These are phyloP conservation scores for Zymoseptoria ardabiliae DNA, from an alignment of 2,329 filamentous ascomycete genomes.

Conservation along the genomic window DNA sequence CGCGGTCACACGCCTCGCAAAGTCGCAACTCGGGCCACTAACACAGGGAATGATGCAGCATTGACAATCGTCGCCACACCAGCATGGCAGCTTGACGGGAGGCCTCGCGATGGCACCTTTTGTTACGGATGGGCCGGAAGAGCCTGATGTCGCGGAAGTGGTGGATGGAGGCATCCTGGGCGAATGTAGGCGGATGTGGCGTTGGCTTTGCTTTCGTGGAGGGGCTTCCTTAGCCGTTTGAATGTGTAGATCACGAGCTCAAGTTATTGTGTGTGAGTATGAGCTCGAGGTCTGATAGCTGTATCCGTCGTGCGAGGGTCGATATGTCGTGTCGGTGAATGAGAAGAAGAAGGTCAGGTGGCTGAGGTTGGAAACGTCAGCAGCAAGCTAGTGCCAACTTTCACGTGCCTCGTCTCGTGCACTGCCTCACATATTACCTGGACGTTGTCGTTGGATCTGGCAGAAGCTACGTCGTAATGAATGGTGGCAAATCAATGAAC, in stretches of 20 bases:
- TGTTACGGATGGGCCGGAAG: constrained; percentile 14
- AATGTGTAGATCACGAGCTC: neutral
- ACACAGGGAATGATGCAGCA: constrained; percentile 19
- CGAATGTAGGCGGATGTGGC: neutral
- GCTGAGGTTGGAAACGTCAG: neutral
- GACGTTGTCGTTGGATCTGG: no score
- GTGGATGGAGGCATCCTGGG: constrained; percentile 26
- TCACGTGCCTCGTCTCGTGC: neutral
- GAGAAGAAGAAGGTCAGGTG: neutral
- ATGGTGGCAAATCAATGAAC: no score
- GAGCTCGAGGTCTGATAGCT: neutral
- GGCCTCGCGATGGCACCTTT: constrained; percentile 16
- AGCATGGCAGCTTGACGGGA: constrained; percentile 28
- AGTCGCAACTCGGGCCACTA: neutral
- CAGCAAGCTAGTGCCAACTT: constrained; percentile 1
- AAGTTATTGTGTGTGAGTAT: neutral
- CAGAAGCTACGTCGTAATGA: no score
- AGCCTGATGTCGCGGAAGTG: constrained; percentile 13
- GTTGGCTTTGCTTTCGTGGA: neutral
- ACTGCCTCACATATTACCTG: neutral
- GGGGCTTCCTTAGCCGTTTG: neutral
- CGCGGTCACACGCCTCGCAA: neutral
- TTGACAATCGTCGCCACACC: constrained; percentile 25
- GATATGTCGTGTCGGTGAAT: neutral
- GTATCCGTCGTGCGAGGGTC: neutral